phyloP scores from a whole-genome alignment of 1,284 basidiomycete species.

The Cutaneotrichosporon sp. region DNA sequence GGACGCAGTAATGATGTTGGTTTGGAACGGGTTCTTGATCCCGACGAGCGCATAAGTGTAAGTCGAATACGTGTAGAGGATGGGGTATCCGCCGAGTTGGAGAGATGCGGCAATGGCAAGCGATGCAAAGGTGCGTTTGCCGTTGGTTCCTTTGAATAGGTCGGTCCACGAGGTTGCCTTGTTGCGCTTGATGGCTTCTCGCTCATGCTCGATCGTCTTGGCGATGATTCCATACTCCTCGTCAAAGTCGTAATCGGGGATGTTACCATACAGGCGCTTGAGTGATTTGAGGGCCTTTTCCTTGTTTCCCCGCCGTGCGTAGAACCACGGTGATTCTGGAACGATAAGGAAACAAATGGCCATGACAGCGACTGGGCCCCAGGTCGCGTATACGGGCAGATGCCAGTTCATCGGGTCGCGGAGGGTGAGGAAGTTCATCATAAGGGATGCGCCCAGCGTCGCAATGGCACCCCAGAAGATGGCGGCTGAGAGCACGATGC shows the following conservation, averaged over 20 bases:
- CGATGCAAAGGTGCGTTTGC: conserved; percentile 27
- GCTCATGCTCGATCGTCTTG: conserved; percentile 30
- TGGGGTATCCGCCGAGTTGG: conserved; percentile 26
- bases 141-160: conserved; percentile 27
- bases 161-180: conserved; percentile 7
- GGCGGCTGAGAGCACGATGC: conserved; percentile 13
- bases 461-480: conserved; percentile 15
- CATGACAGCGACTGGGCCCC: conserved; percentile 23
- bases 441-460: conserved; percentile 8
- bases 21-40: conserved; percentile 32
- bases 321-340: conserved; percentile 26
- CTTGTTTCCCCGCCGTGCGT: conserved; percentile 27
- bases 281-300: conserved; percentile 25
- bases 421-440: conserved; percentile 22
- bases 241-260: conserved; percentile 36
- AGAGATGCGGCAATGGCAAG: conserved; percentile 19
- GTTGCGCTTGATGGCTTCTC: conserved; percentile 8
- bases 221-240: conserved; percentile 34
- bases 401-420: conserved; percentile 17
- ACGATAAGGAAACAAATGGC: conserved; percentile 16
- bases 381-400: conserved; percentile 20
- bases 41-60: conserved; percentile 34
- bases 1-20: conserved; percentile 24
- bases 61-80: conserved; percentile 29
- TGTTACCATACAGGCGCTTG: conserved; percentile 29